These are phyloP conservation scores for Mortierella alpina DNA, from an alignment of 192 early-diverging fungal species.

Conservation along the genomic window DNA sequence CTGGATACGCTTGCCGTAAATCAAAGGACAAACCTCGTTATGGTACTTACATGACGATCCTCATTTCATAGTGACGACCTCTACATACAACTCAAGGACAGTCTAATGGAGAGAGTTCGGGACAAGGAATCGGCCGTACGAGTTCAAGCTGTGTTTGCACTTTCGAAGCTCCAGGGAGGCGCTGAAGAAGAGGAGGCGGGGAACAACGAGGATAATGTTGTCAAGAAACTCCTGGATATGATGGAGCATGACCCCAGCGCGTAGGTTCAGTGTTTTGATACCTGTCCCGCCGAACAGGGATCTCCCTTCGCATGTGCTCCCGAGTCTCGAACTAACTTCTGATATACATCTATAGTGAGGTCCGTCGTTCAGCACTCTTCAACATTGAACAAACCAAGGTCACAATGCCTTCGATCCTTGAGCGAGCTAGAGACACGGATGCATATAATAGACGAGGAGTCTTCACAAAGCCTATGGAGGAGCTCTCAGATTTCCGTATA, in stretches of 20 bases:
- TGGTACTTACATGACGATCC: background rate
- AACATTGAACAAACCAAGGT: constrained; percentile 73
- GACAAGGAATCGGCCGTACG: constrained; percentile 88
- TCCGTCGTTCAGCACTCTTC: constrained; percentile 82
- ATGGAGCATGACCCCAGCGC: constrained; percentile 82
- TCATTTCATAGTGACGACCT: constrained; percentile 71
- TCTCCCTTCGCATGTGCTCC: background rate
- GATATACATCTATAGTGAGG: constrained; percentile 65
- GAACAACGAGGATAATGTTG: constrained; percentile 66
- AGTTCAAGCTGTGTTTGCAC: constrained; percentile 79
- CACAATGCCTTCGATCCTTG: constrained; percentile 77
- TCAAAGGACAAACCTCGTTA: background rate
- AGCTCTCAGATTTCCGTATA: constrained; percentile 73
- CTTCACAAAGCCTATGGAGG: constrained; percentile 75
- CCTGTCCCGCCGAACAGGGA: background rate
- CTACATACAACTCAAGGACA: constrained; percentile 73
- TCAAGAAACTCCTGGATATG: constrained; percentile 69
- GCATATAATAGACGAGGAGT: constrained; percentile 77
- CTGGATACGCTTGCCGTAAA: too few species aligned
- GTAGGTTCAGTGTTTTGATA: constrained; percentile 55
- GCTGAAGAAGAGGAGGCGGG: constrained; percentile 60
- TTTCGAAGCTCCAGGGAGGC: constrained; percentile 79
- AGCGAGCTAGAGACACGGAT: constrained; percentile 84
- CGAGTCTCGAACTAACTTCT: constrained; percentile 2
- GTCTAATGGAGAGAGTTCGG: constrained; percentile 75